Evolutionary conservation across 2,329 filamentous ascomycete genomes (phyloP).

Genomic region (Ophiostoma sp.): DNA sequence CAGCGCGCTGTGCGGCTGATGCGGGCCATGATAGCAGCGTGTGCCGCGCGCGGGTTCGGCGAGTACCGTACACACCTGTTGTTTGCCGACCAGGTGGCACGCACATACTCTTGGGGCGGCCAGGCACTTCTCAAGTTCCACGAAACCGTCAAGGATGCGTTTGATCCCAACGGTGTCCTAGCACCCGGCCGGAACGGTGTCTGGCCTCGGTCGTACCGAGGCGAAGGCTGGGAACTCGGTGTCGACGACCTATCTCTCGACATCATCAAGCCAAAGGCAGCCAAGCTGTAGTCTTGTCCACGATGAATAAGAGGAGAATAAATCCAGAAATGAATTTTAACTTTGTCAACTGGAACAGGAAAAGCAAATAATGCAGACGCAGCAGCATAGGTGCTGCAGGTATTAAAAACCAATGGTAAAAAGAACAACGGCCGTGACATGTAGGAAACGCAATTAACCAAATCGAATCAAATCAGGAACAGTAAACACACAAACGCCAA

Average conservation of each 20-base stretch:
- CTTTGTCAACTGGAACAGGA: neutral
- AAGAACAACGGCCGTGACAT: neutral
- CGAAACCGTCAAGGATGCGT: conserved; percentile 36
- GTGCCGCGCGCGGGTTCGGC: conserved; percentile 35
- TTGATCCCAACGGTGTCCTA: conserved; percentile 42
- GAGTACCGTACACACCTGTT: conserved; percentile 40
- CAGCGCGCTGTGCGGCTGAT: conserved; percentile 34
- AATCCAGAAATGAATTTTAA: neutral
- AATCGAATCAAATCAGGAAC: neutral
- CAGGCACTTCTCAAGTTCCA: conserved; percentile 36
- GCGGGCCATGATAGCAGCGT: conserved; percentile 33
- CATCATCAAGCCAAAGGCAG: conserved; percentile 19
- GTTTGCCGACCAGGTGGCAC: conserved; percentile 38
- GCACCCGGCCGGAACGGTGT: conserved; percentile 44
- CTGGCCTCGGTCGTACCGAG: conserved; percentile 34
- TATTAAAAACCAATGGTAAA: conserved; percentile 1
- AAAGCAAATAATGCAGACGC: conserved; percentile 9
- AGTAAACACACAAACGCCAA: conserved; percentile 1
- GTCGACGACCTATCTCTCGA: conserved; percentile 22
- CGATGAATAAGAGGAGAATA: neutral
- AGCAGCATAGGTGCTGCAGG: conserved; percentile 13
- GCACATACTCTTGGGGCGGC: conserved; percentile 38
- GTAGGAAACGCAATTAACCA: neutral
- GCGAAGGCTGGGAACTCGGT: conserved; percentile 25
- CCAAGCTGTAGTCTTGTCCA: neutral